Base-by-base conservation (phyloP, 306 rosid genomes). In the Ziziphus jujuba region DNA sequence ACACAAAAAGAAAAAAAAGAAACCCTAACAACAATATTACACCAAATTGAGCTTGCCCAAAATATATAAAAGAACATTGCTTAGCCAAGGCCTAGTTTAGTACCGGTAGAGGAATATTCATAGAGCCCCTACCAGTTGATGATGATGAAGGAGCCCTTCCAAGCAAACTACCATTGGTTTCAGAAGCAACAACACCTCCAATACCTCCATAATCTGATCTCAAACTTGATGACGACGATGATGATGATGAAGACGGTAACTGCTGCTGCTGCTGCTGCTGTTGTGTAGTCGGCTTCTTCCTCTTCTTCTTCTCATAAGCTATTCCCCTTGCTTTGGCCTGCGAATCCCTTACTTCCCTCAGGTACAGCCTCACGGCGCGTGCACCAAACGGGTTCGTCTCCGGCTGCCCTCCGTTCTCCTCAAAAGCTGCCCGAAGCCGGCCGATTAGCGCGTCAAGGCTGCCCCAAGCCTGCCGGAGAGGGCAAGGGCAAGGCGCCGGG, bases 361-460 rank as follows among this genome's bases (percentile, higher is more conserved):
- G 84, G 23, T 80, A 92, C 53, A 92, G 75, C 71, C 98, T 72
- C 68, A 92, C 91, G 40, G 92, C 79, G 19, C 98, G 85, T 7
- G 83, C 82, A 0, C 90, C 96, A 31, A 92, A 92, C 0, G 98
- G 96, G 63, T 92, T 92, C 2, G 91, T 77, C 67, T 89, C 98
- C 0, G 96, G 92, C 52, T 79, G 77, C 14, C 96, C 98, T 7
- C 96, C 98, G 83, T 92, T 89, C 79, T 92, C 98, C 63, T 92
- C 98, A 52, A 85, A 92, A 19, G 98, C 98, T 5, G 96, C 98
- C 55, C 98, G 79, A 16, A 91, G 84, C 24, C 98, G 81, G 14
- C 97, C 97, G 49, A 91, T 87, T 70, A 91, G 88, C 0, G 96
- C 96, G 63, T 91, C 98, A 6, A 91, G 89, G 71, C 92, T 85